Conservation (phyloP, 1,284 basidiomycete species). For the Grifola frondosa region DNA sequence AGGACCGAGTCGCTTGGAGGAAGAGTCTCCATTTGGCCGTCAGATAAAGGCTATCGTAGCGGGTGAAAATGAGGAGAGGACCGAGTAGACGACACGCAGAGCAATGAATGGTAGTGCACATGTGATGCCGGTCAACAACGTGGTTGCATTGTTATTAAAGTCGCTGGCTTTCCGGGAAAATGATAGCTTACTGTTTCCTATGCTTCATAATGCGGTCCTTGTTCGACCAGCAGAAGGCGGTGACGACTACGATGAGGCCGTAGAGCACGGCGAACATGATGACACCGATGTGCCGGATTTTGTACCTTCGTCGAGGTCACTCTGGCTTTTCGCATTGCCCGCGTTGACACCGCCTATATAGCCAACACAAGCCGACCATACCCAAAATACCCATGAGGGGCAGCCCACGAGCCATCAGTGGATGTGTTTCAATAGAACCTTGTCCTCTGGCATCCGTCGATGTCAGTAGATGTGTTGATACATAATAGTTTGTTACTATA, state of each 20-base stretch:
- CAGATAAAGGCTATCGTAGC: constrained; percentile 4
- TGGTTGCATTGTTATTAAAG: constrained; percentile 21
- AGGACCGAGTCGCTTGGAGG: constrained; percentile 26
- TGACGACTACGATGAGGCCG: constrained; percentile 41
- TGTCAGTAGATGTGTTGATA: constrained; percentile 15
- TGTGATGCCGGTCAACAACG: constrained; percentile 54
- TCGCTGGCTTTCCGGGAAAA: neutral
- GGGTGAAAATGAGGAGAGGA: constrained; percentile 48
- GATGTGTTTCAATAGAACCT: constrained; percentile 16
- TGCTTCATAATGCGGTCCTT: constrained; percentile 47
- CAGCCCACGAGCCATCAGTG: constrained; percentile 28
- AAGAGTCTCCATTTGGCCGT: constrained; percentile 9
- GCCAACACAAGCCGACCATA: constrained; percentile 42
- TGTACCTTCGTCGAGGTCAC: constrained; percentile 19
- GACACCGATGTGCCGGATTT: constrained; percentile 48
- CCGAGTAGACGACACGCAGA: constrained; percentile 52
- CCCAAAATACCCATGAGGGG: constrained; percentile 42
- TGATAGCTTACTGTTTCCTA: constrained; percentile 42
- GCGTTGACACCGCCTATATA: constrained; percentile 45
- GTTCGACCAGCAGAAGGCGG: constrained; percentile 49
- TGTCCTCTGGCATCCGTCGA: constrained; percentile 30
- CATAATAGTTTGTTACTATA: constrained; percentile 13
- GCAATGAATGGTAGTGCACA: constrained; percentile 57
- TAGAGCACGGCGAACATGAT: constrained; percentile 51
- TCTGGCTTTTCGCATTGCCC: constrained; percentile 6